Conservation (phyloP, 2,329 filamentous ascomycete genomes). For the Incumbomyces delicatus region DNA sequence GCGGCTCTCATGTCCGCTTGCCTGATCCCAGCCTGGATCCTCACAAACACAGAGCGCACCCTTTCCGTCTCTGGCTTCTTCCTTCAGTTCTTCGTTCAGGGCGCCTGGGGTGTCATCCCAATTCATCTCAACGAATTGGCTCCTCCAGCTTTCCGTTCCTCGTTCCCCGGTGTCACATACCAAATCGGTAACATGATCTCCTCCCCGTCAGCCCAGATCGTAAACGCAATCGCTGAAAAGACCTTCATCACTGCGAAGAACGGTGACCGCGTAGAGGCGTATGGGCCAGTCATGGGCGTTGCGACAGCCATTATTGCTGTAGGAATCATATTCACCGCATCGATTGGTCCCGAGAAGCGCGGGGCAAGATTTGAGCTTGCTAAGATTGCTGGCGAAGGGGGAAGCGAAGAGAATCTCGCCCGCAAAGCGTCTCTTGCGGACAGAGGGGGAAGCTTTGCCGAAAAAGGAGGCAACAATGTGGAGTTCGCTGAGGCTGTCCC, state of each 20-base stretch:
- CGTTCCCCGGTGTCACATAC: slow-evolving; percentile 64
- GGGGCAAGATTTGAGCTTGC: slow-evolving; percentile 60
- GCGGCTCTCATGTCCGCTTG: slow-evolving; percentile 55
- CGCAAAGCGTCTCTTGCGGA: slow-evolving; percentile 1
- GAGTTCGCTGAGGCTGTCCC: too few relatives aligned
- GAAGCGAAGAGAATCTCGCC: slow-evolving; percentile 1
- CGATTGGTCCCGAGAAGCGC: slow-evolving; percentile 64
- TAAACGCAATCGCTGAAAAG: slow-evolving; percentile 62
- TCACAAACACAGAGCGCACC: slow-evolving; percentile 31
- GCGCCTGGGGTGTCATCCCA: slow-evolving; percentile 59
- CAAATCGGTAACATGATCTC: slow-evolving; percentile 68
- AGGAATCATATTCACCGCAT: slow-evolving; percentile 58
- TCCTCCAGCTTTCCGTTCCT: slow-evolving; percentile 62
- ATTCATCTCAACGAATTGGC: slow-evolving; percentile 71
- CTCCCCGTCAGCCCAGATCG: slow-evolving; percentile 62
- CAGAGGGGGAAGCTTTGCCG: not conserved
- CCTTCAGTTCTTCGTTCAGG: slow-evolving; percentile 58
- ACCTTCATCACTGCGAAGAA: slow-evolving; percentile 42
- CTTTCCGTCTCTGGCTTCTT: slow-evolving; percentile 28
- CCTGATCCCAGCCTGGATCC: slow-evolving; percentile 69
- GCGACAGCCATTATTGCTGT: slow-evolving; percentile 66
- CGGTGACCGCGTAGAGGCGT: slow-evolving; percentile 55
- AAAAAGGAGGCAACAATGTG: not conserved
- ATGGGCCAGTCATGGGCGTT: slow-evolving; percentile 65
- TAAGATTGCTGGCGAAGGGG: slow-evolving; percentile 36